Percentiles rank a stretch among this genome's conserved stretches.
Evolutionary conservation across 2,329 filamentous ascomycete species (phyloP).

Genomic region (Hymenoscyphus albidus): DNA sequence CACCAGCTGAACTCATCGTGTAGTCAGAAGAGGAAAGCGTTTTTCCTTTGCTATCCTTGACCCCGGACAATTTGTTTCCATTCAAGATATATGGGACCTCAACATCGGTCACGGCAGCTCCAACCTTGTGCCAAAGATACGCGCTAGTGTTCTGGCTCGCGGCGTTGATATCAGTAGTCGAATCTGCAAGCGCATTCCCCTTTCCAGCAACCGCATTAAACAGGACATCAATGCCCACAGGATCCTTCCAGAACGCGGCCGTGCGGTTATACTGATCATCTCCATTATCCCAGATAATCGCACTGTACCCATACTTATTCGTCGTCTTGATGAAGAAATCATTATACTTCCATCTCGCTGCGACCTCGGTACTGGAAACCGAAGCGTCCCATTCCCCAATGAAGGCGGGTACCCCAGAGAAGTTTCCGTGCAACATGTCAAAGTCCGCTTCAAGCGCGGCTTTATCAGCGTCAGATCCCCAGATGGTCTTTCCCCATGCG

Average conservation of each 20-base stretch:
- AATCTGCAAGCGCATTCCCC: slow-evolving; percentile 49
- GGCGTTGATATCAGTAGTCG: slow-evolving; percentile 45
- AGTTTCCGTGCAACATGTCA: slow-evolving; percentile 48
- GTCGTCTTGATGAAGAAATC: slow-evolving; percentile 50
- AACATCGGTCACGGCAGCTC: slow-evolving; percentile 41
- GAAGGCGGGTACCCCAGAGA: slow-evolving; percentile 51
- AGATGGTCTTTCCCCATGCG: slow-evolving; percentile 57
- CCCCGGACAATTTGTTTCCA: slow-evolving; percentile 46
- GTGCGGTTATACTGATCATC: slow-evolving; percentile 51
- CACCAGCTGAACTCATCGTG: slow-evolving; percentile 38
- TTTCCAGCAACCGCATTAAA: slow-evolving; percentile 42
- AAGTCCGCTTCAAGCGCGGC: slow-evolving; percentile 47
- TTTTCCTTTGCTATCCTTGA: slow-evolving; percentile 38
- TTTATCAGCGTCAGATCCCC: slow-evolving; percentile 54
- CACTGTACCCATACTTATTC: slow-evolving; percentile 46
- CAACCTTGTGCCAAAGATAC: slow-evolving; percentile 51
- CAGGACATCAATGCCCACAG: slow-evolving; percentile 45
- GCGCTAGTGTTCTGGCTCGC: slow-evolving; percentile 48
- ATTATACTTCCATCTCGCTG: slow-evolving; percentile 55
- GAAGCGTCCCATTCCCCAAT: slow-evolving; percentile 56
- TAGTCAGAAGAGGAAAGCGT: slow-evolving; percentile 44
- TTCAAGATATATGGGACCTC: slow-evolving; percentile 50
- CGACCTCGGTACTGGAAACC: slow-evolving; percentile 47
- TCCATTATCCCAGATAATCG: slow-evolving; percentile 58
- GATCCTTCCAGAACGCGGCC: slow-evolving; percentile 48